Evolutionary conservation across 1,284 basidiomycete species (phyloP), one percentile per base, ranked within the genome.

Genomic region (Cystobasidium slooffiae): DNA sequence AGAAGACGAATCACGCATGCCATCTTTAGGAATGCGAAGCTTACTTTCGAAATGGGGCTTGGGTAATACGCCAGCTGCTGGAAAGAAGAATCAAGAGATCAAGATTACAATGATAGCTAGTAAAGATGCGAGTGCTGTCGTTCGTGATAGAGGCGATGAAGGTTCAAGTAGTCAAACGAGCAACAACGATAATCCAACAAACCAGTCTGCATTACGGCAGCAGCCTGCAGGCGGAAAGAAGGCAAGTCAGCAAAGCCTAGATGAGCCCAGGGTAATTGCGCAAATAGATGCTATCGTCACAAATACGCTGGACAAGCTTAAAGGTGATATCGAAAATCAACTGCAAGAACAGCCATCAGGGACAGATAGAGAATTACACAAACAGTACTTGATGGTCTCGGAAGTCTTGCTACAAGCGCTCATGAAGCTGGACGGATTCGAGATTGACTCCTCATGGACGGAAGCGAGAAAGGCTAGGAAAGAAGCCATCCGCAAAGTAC

Each of bases 341-440:
- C 46, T 64, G 3, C n/a, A 44, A 91, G 92, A 85, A 90, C 91
- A 80, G 86, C 93, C 80, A 86, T 93, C 73, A 88, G 90, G 81
- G 86, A 88, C 52, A 91, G 91, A 55, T 91, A 89, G 6, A 85
- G 92, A 79, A 89, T 92, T 84, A 0, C 87, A 88, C 0, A 84
- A 84, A 68, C 85, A 90, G 72, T 84, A 88, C 44, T 78, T 82
- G 41, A 89, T 91, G 80, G 84, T 90, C 56, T 81, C 79, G 78
- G 83, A 82, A 76, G 73, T 82, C 62, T 85, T 94, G 37, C 84
- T 93, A 37, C 92, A 93, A 81, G 85, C 87, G 16, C 84, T 94
- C 31, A 85, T 94, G 8, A 86, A 90, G 52, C 84, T 94, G 39
- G 92, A 94, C 79, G 88, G 88, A 65, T 85, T 93, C 79, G 83